Evolutionary conservation across 192 early-diverging fungal genomes (phyloP).

Genomic region (Rhizophagus prolifer): DNA sequence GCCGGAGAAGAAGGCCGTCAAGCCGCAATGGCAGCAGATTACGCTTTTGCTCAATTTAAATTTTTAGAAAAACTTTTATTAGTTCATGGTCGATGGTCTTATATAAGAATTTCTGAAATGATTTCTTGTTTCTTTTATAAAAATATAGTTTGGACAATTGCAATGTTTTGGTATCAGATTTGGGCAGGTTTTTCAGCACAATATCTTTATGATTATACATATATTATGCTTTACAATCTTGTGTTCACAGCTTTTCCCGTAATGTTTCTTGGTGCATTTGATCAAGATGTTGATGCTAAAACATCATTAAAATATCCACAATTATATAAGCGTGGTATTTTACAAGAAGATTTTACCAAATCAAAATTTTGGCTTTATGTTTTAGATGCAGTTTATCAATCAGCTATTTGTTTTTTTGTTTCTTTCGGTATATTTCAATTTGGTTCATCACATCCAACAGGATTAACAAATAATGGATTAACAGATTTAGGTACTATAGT

Average conservation of each 20-base stretch:
- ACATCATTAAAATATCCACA: slow-evolving; percentile 71
- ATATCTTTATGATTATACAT: slow-evolving; percentile 85
- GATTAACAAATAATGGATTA: slow-evolving; percentile 52
- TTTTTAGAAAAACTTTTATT: slow-evolving; percentile 80
- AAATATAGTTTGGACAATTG: slow-evolving; percentile 86
- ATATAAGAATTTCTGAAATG: slow-evolving; percentile 81
- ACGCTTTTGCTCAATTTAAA: slow-evolving; percentile 89
- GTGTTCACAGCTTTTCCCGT: slow-evolving; percentile 85
- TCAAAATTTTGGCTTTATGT: slow-evolving; percentile 76
- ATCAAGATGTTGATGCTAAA: slow-evolving; percentile 76
- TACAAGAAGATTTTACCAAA: slow-evolving; percentile 70
- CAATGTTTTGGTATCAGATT: slow-evolving; percentile 90
- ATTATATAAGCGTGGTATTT: slow-evolving; percentile 75
- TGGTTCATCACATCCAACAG: slow-evolving; percentile 46
- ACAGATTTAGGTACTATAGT: slow-evolving; percentile 71
- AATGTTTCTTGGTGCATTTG: slow-evolving; percentile 72
- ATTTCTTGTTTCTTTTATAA: slow-evolving; percentile 95
- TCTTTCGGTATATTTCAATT: slow-evolving; percentile 56
- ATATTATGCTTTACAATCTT: slow-evolving; percentile 86
- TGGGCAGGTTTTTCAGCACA: slow-evolving; percentile 80
- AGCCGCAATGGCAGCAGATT: slow-evolving; percentile 91
- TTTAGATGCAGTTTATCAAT: slow-evolving; percentile 71
- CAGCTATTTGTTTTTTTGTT: slow-evolving; percentile 66
- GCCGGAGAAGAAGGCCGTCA: slow-evolving; percentile 94
- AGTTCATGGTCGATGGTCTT: slow-evolving; percentile 94